Evolutionary conservation across 129 eudicot species (phyloP).

Genomic region (sunflower (Helianthus annuus)): DNA sequence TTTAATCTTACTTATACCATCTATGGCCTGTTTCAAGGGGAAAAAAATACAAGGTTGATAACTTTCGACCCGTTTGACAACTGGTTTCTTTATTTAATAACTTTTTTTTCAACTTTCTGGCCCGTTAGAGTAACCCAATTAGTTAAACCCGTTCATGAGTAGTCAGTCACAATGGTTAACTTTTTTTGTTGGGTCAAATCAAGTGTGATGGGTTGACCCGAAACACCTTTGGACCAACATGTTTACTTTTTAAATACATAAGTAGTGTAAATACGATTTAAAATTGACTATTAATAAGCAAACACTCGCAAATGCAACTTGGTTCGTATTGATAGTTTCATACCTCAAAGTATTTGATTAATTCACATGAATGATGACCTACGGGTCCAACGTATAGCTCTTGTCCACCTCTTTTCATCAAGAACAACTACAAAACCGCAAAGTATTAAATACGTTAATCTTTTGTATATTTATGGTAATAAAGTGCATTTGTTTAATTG

Average conservation of each 20-base stretch:
- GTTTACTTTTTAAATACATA: no score
- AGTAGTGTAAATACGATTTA: no score
- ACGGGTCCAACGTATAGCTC: conserved; percentile 13
- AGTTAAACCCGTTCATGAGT: not conserved
- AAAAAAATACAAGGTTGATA: not conserved
- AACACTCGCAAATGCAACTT: no score
- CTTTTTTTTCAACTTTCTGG: not conserved
- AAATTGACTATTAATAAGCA: not conserved
- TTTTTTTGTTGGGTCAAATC: no score
- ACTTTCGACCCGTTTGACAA: not conserved
- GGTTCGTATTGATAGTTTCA: no score
- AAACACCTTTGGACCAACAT: no score
- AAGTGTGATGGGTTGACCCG: not conserved
- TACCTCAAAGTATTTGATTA: conserved; percentile 13
- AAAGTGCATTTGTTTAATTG: not conserved
- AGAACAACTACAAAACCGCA: conserved; percentile 4
- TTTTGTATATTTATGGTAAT: not conserved
- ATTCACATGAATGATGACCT: not conserved
- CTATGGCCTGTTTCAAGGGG: not conserved
- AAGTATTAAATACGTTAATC: not conserved
- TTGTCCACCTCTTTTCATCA: conserved; percentile 16
- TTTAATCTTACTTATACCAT: conserved; percentile 10
- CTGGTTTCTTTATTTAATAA: not conserved
- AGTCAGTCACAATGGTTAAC: not conserved
- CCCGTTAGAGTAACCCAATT: conserved; percentile 13